Base-by-base conservation (phyloP, 2,329 filamentous ascomycete genomes). In the Arthrobotrys sinensis region DNA sequence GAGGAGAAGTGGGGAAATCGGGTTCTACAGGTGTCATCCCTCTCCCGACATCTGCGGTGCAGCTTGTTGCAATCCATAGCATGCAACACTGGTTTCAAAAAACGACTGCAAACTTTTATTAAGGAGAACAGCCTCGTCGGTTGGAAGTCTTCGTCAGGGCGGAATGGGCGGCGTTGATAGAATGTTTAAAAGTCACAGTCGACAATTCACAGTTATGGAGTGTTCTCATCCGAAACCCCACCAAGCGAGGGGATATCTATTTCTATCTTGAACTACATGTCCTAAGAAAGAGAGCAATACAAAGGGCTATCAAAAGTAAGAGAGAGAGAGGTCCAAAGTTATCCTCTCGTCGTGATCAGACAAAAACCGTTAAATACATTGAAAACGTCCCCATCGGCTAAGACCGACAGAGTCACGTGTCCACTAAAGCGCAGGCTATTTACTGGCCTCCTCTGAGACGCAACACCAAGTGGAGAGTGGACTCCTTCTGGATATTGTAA, bases 401-500 rank as follows among this genome's bases (percentile, higher is more conserved):
- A 46, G 45, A 24, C 36, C 19, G 16, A 53, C 7, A 28, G 24
- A 28, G 32, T 43, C 12, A 50, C 5, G 16, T 12, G 12, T 8
- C 4, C 14, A 45, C 21, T 14, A 68, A 52, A 60, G 16, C 24
- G n/a, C 14, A 24, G 3, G 12, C 55, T n/a, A 12, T 48, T 76
- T 66, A 70, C 60, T 70, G 73, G 3, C 73, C 73, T 34, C 65
- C 67, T 52, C 67, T 40, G 14, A 76, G 71, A 63, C 96, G 93
- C 84, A 99, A 92, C 84, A 99, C 96, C 84, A 98, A 89, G 89
- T 99, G 96, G 83, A 99, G 94, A 84, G 96, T 99, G 83, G 91
- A 94, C 91, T 98, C 81, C 92, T 97, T 97, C 90, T 97, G 94
- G 88, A 98, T 97, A 90, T 97, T 97, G 92, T 97, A 97, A 89